These are phyloP conservation scores for Pseudomicrostroma phylloplanum DNA, from an alignment of 1,284 basidiomycete species.

Conservation along the genomic window DNA sequence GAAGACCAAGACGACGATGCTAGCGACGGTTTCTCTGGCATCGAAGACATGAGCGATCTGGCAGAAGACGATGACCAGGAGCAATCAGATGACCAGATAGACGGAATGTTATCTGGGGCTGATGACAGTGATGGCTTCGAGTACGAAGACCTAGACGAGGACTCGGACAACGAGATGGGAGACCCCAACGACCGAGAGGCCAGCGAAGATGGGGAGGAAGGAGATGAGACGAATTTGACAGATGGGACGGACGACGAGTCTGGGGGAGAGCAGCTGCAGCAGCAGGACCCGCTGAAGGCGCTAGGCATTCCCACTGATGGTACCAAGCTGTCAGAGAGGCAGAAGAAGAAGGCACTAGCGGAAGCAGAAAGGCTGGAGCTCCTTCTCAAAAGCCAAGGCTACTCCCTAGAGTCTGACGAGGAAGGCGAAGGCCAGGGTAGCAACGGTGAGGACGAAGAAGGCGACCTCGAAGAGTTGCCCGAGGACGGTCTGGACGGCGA, in stretches of 20 bases:
- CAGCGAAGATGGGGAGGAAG: conserved; percentile 21
- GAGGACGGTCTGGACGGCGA: conserved; percentile 7
- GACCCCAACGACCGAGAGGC: conserved; percentile 16
- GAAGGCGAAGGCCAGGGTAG: conserved; percentile 19
- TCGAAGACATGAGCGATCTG: conserved; percentile 44
- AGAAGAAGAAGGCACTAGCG: conserved; percentile 46
- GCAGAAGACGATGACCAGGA: conserved; percentile 15
- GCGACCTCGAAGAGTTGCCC: conserved; percentile 12
- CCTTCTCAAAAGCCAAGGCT: conserved; percentile 45
- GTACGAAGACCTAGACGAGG: conserved; percentile 11
- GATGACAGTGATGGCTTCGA: conserved; percentile 7
- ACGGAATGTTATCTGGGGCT: not conserved
- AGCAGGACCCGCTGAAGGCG: conserved; percentile 14
- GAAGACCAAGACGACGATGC: conserved; percentile 48
- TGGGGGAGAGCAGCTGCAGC: conserved; percentile 17
- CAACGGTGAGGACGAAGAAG: conserved; percentile 15
- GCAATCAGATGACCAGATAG: not conserved
- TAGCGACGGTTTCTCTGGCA: conserved; percentile 53
- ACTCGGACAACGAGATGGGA: conserved; percentile 11
- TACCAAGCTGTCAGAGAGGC: conserved; percentile 35
- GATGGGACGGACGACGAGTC: conserved; percentile 13
- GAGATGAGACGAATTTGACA: conserved; percentile 19
- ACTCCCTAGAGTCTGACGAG: conserved; percentile 34
- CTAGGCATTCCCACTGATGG: conserved; percentile 38
- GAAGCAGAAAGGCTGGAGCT: conserved; percentile 48